Percentiles rank a stretch among this genome's conserved stretches.
These are phyloP conservation scores for Stachybotrys echinatus DNA, from an alignment of 2,329 filamentous ascomycete genomes.

Conservation along the genomic window DNA sequence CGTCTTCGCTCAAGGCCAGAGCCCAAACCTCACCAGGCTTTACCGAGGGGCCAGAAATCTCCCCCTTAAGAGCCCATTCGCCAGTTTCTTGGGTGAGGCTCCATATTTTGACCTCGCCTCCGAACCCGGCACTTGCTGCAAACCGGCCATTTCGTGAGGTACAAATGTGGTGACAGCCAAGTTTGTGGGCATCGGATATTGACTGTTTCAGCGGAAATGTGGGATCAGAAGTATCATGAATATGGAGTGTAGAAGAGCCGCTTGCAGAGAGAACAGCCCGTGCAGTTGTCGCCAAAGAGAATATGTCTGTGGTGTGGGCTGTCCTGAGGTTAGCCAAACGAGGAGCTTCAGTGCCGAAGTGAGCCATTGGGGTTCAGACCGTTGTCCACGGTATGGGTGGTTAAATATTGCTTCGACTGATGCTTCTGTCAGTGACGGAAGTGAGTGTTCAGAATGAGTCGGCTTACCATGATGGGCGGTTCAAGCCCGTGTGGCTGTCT, in stretches of 20 bases:
- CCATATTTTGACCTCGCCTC: slow-evolving; percentile 86
- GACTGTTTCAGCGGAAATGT: slow-evolving; percentile 76
- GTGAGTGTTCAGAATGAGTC: no score
- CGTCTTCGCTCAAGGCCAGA: slow-evolving; percentile 76
- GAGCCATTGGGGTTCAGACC: slow-evolving; percentile 45
- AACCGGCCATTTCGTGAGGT: slow-evolving; percentile 63
- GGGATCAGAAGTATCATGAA: slow-evolving; percentile 69
- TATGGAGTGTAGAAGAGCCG: slow-evolving; percentile 73
- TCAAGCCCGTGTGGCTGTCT: not conserved
- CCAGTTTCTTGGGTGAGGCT: slow-evolving; percentile 48
- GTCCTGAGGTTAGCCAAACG: slow-evolving; percentile 12
- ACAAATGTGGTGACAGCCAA: slow-evolving; percentile 87
- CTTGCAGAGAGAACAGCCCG: slow-evolving; percentile 76
- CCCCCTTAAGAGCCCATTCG: slow-evolving; percentile 41
- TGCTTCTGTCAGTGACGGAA: no score
- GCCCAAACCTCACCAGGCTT: slow-evolving; percentile 79
- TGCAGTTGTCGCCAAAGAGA: slow-evolving; percentile 71
- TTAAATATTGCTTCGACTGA: slow-evolving; percentile 97
- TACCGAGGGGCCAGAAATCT: slow-evolving; percentile 37
- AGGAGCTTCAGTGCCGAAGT: not conserved
- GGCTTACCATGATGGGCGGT: not conserved
- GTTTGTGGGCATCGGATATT: slow-evolving; percentile 72
- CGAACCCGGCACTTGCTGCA: slow-evolving; percentile 83
- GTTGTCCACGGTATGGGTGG: slow-evolving; percentile 83
- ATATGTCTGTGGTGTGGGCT: slow-evolving; percentile 84